Base-by-base conservation (phyloP, 2,329 filamentous ascomycete genomes). In the Daldinia sp. region DNA sequence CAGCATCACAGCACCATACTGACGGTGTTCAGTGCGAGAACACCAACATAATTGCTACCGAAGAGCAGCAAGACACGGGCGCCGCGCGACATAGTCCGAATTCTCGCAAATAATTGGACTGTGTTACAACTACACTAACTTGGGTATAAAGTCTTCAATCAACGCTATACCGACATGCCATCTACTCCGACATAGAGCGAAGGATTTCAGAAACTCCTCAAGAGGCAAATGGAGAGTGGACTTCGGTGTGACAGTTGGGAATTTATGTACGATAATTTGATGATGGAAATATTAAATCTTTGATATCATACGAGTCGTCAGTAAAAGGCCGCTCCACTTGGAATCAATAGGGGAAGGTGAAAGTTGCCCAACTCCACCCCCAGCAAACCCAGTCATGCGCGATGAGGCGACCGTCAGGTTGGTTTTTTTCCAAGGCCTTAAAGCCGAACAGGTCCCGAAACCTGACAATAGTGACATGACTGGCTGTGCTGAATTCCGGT, bases 271-370 rank as follows among this genome's bases (percentile, higher is more conserved):
- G 3, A 51, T 51, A 51, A 13, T 50, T 37, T 9, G 26, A 44
- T 37, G 3, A 55, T 53, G 26, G 42, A 28, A 28, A 61, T 39
- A 55, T 28, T 15, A 28, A 54, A 13, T 30, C 26, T 20, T 61
- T 62, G 12, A 59, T 12, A 30, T 28, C 57, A n/a, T 39, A 26
- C 42, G 51, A 60, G 28, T 53, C 35, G 4, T 42, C 48, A 42
- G 46, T 18, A 33, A 51, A 51, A 28, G 46, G 26, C 13, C 28
- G 46, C 46, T 51, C 46, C 46, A 51, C 46, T 33, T 51, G 46
- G 18, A 33, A 30, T 33, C 46, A 10, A 51, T 33, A 33, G 26
- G 41, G 44, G 23, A 54, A 42, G 30, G 13, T 50, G 26, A 50
- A 50, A 6, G 26, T 30, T 30, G 15, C 46, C 46, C 26, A 50